These are phyloP conservation scores for Grigorovia yakushimaensis DNA, from an alignment of 805 yeast genomes.

Conservation along the genomic window DNA sequence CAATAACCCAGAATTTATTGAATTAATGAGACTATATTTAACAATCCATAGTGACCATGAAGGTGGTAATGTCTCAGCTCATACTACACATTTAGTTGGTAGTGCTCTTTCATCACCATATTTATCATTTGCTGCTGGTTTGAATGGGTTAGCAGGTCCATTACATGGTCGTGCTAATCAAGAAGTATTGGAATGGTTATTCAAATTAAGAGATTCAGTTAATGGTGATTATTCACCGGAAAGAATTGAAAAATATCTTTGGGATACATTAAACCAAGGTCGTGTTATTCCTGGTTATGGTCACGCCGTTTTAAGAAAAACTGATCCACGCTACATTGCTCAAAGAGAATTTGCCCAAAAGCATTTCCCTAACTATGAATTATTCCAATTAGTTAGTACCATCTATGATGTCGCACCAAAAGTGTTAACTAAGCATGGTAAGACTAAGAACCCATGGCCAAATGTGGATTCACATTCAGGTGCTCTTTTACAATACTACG, in stretches of 20 bases:
- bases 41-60: conserved; percentile 83
- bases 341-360: conserved; percentile 72
- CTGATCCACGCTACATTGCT: conserved; percentile 82
- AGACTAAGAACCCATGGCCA: conserved; percentile 92
- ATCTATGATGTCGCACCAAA: conserved; percentile 77
- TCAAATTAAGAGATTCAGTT: conserved; percentile 48
- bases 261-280: conserved; percentile 72
- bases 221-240: conserved; percentile 59
- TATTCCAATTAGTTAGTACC: conserved; percentile 68
- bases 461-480: conserved; percentile 86
- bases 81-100: conserved; percentile 78
- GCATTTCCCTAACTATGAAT: conserved; percentile 69
- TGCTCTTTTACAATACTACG: conserved; percentile 76
- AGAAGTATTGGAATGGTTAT: conserved; percentile 76
- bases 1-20: conserved; percentile 60
- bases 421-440: conserved; percentile 74
- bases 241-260: conserved; percentile 63
- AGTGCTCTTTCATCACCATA: conserved; percentile 73
- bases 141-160: conserved; percentile 82
- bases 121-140: conserved; percentile 71
- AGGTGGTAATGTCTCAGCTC: conserved; percentile 86
- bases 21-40: conserved; percentile 70
- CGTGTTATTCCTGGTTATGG: conserved; percentile 87
- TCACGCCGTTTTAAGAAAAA: conserved; percentile 79
- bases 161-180: conserved; percentile 83